phyloP scores from a whole-genome alignment of 139 green algal genomes.

The Chlorella sp. region DNA sequence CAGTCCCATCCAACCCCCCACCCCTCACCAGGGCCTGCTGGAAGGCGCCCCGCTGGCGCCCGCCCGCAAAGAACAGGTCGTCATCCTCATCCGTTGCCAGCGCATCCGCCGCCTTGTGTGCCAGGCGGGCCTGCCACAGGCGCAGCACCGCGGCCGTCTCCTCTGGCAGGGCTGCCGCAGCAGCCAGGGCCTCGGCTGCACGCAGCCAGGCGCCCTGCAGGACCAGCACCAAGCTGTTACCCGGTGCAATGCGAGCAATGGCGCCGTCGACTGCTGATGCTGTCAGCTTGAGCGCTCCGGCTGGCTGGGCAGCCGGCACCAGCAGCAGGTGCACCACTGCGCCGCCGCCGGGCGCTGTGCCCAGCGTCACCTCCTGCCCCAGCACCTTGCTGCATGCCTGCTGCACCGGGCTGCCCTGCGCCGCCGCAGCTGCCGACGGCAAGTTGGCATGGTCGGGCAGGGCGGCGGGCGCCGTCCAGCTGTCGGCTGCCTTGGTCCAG shows the following conservation, averaged over 20 bases:
- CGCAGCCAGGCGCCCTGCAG: constrained; percentile 32
- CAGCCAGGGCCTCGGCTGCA: not conserved
- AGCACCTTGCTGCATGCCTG: constrained; percentile 18
- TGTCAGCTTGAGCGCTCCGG: not conserved
- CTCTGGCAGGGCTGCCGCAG: no score
- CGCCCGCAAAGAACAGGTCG: constrained; percentile 41
- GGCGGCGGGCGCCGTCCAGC: not conserved
- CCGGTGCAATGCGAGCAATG: not conserved
- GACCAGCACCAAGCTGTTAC: not conserved
- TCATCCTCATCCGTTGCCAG: constrained; percentile 32
- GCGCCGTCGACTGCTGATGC: not conserved
- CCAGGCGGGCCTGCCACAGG: constrained; percentile 21
- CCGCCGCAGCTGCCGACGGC: not conserved
- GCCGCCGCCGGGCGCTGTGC: not conserved
- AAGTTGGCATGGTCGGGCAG: not conserved
- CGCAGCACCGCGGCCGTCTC: not conserved
- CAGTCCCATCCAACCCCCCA: no score
- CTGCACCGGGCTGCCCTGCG: constrained; percentile 1
- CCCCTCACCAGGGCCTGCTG: constrained; percentile 28
- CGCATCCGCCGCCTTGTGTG: not conserved
- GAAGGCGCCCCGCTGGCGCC: constrained; percentile 16
- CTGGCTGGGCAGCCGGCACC: not conserved
- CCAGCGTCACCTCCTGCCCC: not conserved
- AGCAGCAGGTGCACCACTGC: not conserved
- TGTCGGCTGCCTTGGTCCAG: constrained; percentile 8